phyloP scores from a whole-genome alignment of 805 yeast genomes.

The Starmerella stellata region DNA sequence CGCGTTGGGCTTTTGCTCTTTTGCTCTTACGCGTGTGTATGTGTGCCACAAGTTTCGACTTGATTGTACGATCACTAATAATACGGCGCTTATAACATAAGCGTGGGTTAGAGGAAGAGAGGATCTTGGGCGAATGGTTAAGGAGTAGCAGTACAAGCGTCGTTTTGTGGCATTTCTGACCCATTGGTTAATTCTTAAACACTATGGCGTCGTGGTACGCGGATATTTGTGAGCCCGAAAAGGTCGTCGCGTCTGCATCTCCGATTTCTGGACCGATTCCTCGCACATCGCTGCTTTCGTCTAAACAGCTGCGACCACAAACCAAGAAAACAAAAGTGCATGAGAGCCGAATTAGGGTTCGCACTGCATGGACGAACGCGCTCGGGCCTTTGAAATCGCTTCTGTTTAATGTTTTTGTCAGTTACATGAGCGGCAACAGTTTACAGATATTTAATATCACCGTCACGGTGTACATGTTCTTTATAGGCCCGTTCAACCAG shows the following conservation, averaged over 20 bases:
- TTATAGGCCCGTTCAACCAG: constrained; percentile 52
- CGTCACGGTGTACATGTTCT: constrained; percentile 70
- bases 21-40: too few relatives aligned
- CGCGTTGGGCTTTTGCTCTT: too few relatives aligned
- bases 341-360: constrained; percentile 19
- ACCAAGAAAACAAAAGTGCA: constrained; percentile 9
- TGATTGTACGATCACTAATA: too few relatives aligned
- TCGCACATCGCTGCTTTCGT: constrained; percentile 4
- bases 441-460: constrained; percentile 79
- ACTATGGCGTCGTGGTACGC: too few relatives aligned
- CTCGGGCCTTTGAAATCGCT: constrained; percentile 61
- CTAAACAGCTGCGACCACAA: background rate
- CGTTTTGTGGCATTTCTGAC: too few relatives aligned
- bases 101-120: too few relatives aligned
- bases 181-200: too few relatives aligned
- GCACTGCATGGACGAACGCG: constrained; percentile 29
- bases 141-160: too few relatives aligned
- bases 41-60: too few relatives aligned
- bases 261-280: background rate
- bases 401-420: constrained; percentile 83
- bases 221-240: constrained; percentile 15
- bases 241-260: constrained; percentile 8
- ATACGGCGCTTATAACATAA: too few relatives aligned
- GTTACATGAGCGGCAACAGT: constrained; percentile 82
- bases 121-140: too few relatives aligned